Percentiles rank a stretch among this genome's conserved stretches.
Conservation (phyloP, 768 basidiomycete genomes). For the Boletus sp. region DNA sequence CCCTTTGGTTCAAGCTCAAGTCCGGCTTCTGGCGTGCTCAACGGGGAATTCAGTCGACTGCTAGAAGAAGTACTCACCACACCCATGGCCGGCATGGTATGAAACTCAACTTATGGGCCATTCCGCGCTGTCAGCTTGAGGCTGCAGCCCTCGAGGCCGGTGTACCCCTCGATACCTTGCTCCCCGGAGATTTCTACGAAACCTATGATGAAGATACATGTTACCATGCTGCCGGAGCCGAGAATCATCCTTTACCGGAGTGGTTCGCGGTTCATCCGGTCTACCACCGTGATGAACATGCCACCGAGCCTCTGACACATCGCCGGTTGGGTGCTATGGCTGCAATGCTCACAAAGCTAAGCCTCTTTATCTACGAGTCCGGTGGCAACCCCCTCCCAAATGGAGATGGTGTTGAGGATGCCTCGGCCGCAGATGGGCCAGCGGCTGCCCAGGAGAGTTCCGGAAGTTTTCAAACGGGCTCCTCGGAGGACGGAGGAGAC, state of each 20-base stretch:
- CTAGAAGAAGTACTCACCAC: conserved; percentile 1
- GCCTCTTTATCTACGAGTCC: conserved; percentile 40
- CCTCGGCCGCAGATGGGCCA: not conserved
- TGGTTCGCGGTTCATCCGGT: conserved; percentile 25
- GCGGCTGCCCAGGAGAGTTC: conserved; percentile 1
- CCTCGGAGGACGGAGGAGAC: conserved; percentile 10
- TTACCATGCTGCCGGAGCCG: not conserved
- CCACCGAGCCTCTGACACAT: conserved; percentile 44
- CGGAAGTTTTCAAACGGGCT: conserved; percentile 5
- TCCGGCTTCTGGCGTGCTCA: conserved; percentile 4
- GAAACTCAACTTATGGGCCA: conserved; percentile 62
- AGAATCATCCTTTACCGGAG: conserved; percentile 1
- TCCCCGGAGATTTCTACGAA: conserved; percentile 40
- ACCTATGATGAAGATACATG: conserved; percentile 6
- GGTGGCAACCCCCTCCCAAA: conserved; percentile 5
- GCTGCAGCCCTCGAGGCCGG: conserved; percentile 69
- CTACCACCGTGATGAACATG: conserved; percentile 11
- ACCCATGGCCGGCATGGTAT: conserved; percentile 40
- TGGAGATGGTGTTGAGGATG: not conserved
- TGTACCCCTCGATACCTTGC: conserved; percentile 51
- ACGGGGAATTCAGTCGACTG: conserved; percentile 11
- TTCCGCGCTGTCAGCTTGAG: conserved; percentile 54
- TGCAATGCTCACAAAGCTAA: conserved; percentile 50
- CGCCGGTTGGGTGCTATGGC: conserved; percentile 60
- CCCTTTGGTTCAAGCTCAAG: conserved; percentile 9